Conservation (phyloP, 805 yeast genomes). For the Starmerella vitae region DNA sequence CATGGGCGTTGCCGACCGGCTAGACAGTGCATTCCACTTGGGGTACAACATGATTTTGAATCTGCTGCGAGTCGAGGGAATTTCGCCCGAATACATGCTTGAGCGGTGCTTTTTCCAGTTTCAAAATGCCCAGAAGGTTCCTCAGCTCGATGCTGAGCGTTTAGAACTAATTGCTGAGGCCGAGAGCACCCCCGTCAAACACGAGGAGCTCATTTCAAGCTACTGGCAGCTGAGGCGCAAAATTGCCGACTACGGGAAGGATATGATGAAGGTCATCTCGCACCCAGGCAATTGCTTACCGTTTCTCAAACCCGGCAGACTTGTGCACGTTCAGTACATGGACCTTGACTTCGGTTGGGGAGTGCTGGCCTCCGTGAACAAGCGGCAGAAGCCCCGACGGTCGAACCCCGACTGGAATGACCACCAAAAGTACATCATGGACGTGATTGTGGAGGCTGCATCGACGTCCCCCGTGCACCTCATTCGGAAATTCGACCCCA, state of each 20-base stretch:
- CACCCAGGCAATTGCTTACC: conserved; percentile 82
- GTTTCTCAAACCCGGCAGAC: conserved; percentile 80
- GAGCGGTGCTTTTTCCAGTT: conserved; percentile 90
- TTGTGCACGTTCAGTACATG: conserved; percentile 48
- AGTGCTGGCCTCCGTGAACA: conserved; percentile 61
- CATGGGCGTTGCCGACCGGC: conserved; percentile 94
- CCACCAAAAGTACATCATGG: conserved; percentile 80
- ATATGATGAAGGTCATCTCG: conserved; percentile 66
- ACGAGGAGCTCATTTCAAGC: conserved; percentile 60
- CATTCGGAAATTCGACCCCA: conserved; percentile 63
- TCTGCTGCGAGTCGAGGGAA: conserved; percentile 92
- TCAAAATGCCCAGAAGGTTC: conserved; percentile 85
- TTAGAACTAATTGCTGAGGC: conserved; percentile 39
- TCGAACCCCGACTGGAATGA: conserved; percentile 52
- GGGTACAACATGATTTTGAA: conserved; percentile 95
- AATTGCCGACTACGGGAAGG: conserved; percentile 54
- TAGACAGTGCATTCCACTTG: conserved; percentile 93
- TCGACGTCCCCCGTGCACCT: conserved; percentile 61
- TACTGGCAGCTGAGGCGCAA: conserved; percentile 72
- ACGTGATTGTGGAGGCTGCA: conserved; percentile 67
- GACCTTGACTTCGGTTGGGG: conserved; percentile 90
- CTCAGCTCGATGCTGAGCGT: conserved; percentile 58
- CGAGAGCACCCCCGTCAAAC: conserved; percentile 46
- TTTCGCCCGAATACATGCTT: conserved; percentile 94
- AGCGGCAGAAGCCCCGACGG: conserved; percentile 36